Evolutionary conservation across 768 basidiomycete genomes (phyloP).

Genomic region (Leccinum arenicola): DNA sequence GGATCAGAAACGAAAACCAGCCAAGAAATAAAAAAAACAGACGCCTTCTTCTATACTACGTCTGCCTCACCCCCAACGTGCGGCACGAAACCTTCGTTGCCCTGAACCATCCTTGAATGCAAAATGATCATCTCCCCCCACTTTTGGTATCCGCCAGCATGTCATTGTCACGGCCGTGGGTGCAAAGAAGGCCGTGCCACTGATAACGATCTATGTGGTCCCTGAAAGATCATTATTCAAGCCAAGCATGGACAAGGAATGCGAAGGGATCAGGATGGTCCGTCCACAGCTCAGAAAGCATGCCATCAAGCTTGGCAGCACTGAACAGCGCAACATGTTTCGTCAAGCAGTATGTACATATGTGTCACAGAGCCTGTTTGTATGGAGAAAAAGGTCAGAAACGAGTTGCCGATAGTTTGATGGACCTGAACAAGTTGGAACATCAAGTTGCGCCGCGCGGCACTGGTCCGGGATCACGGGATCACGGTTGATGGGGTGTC

Average conservation of each 20-base stretch:
- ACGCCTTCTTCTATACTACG: neutral
- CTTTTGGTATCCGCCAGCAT: conserved; percentile 4
- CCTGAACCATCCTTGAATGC: neutral
- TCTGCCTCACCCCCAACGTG: conserved; percentile 20
- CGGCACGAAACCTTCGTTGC: conserved; percentile 5
- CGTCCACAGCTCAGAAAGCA: neutral
- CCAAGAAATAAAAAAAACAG: neutral
- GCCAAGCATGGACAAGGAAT: neutral
- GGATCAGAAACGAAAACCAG: neutral
- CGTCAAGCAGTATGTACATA: neutral
- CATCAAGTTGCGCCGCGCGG: too few relatives aligned
- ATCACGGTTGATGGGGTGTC: neutral
- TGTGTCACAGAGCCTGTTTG: neutral
- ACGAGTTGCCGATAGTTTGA: neutral
- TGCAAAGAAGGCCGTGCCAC: neutral
- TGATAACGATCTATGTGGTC: neutral
- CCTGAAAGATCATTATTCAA: neutral
- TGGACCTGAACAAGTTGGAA: neutral
- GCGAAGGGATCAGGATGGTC: neutral
- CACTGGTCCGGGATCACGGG: too few relatives aligned
- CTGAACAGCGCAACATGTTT: neutral
- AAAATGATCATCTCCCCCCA: conserved; percentile 17
- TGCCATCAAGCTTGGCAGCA: neutral
- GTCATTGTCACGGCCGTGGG: neutral
- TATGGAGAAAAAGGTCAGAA: neutral